Base-by-base conservation (phyloP, 2,329 filamentous ascomycete species). In the Tympanopsis confertula region DNA sequence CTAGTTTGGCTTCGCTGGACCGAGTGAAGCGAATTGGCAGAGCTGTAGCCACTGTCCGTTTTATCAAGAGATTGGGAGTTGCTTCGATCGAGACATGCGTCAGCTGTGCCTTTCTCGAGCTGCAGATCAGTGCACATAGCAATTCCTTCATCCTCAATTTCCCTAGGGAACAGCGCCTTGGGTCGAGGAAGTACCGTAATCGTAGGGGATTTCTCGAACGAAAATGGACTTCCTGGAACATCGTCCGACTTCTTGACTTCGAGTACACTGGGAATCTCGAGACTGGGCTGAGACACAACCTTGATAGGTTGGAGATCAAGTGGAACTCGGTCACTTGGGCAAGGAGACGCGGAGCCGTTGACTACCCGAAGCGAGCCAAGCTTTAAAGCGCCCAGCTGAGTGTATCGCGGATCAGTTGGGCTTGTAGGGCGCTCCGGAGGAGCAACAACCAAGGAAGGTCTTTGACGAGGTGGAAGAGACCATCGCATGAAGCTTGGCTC, bases 311-410 rank as follows among this genome's bases (percentile, higher is more conserved):
- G 24, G 10, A 10, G 10, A 19, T 44, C 38, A 12, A 54, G 39
- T 15, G 44, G 47, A 30, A 47, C 43, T 17, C 54, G 51, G 19
- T 59, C 54, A 40, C 55, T 61, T 10, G 56, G 49, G 20, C 53
- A 56, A 7, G 57, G 56, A 10, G 57, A 60, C n/a, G 47, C 47
- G 17, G 54, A 53, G 4, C 54, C 53, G 39, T 61, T 61, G 5
- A 61, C 57, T 5, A 61, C 54, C 17, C 57, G 54, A 20, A 61
- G 38, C n/a, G 57, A 59, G 7, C 57, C 57, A 18, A 57, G 42
- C 36, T 59, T 59, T n/a, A 61, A 46, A 5, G 50, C 51, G 14
- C 57, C 57, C n/a, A 61, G 41, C 39, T 60, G 57, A n/a, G 57
- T 58, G 39, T 61, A 61, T 32, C 46, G 51, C 35, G 45, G 48